These are phyloP conservation scores for Forsythia viridissima DNA, from an alignment of 257 asterid species.

Conservation along the genomic window DNA sequence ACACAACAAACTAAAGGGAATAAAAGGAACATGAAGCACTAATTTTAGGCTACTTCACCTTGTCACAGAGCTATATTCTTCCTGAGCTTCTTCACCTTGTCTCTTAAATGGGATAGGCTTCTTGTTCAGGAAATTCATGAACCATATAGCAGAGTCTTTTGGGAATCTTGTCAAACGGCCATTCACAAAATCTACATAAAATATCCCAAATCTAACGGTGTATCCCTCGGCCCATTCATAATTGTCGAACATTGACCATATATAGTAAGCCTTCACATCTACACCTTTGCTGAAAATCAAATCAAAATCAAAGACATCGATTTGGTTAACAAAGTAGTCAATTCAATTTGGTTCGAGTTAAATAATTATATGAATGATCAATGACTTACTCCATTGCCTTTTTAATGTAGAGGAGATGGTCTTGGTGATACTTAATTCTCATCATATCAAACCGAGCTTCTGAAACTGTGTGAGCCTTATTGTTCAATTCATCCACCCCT, in stretches of 20 bases:
- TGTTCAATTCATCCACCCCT: conserved; percentile 17
- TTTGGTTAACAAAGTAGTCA: neutral
- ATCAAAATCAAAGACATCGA: neutral
- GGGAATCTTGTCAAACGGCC: neutral
- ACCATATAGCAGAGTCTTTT: conserved; percentile 1
- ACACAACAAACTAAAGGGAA: too few relatives aligned
- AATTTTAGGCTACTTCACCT: too few relatives aligned
- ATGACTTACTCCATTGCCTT: conserved; percentile 8
- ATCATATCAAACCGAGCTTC: neutral
- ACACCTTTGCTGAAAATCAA: conserved; percentile 1
- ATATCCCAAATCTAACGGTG: conserved; percentile 5
- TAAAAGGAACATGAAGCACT: too few relatives aligned
- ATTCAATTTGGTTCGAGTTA: too few relatives aligned
- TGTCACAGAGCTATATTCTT: too few relatives aligned
- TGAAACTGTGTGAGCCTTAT: neutral
- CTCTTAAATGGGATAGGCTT: neutral
- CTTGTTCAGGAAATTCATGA: neutral
- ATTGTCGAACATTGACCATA: conserved; percentile 18
- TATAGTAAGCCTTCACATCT: conserved; percentile 6
- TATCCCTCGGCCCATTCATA: conserved; percentile 8
- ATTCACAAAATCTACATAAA: neutral
- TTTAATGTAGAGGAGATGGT: conserved; percentile 18
- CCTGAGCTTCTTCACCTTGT: too few relatives aligned
- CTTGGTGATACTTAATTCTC: neutral
- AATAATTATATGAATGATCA: neutral